phyloP scores from a whole-genome alignment of 306 rosid species.

The Pachyrhizus erosus region DNA sequence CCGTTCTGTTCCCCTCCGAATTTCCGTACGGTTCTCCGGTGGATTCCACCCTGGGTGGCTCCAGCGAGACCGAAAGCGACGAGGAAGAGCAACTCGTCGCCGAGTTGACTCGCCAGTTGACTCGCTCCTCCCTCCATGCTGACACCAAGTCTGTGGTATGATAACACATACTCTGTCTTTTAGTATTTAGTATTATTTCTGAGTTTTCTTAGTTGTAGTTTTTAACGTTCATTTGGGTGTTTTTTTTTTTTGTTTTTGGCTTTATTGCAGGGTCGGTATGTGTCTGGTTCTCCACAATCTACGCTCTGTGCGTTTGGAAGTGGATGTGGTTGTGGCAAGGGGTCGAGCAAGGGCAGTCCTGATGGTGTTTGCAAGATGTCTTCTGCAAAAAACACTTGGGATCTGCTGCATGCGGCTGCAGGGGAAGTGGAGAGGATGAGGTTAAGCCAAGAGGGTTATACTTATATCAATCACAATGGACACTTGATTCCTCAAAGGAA shows the following conservation, averaged over 20 bases:
- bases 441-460: slow-evolving; percentile 43
- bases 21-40: slow-evolving; percentile 59
- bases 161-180: too few species aligned
- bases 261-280: slow-evolving; percentile 44
- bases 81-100: slow-evolving; percentile 72
- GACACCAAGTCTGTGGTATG: slow-evolving; percentile 25
- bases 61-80: slow-evolving; percentile 83
- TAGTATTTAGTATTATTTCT: not conserved
- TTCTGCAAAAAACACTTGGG: slow-evolving; percentile 68
- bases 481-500: slow-evolving; percentile 41
- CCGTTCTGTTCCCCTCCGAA: slow-evolving; percentile 49
- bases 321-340: slow-evolving; percentile 56
- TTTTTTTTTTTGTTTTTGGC: not conserved
- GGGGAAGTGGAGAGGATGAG: slow-evolving; percentile 83
- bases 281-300: slow-evolving; percentile 81
- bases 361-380: slow-evolving; percentile 47
- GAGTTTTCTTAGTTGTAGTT: not conserved
- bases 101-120: slow-evolving; percentile 62
- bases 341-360: slow-evolving; percentile 72
- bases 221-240: not conserved
- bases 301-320: slow-evolving; percentile 59
- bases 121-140: slow-evolving; percentile 51
- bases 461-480: slow-evolving; percentile 34
- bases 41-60: slow-evolving; percentile 59
- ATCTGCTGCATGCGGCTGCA: slow-evolving; percentile 87